phyloP scores from a whole-genome alignment of 768 basidiomycete species.

The Gloeopeniophorella convolvens region DNA sequence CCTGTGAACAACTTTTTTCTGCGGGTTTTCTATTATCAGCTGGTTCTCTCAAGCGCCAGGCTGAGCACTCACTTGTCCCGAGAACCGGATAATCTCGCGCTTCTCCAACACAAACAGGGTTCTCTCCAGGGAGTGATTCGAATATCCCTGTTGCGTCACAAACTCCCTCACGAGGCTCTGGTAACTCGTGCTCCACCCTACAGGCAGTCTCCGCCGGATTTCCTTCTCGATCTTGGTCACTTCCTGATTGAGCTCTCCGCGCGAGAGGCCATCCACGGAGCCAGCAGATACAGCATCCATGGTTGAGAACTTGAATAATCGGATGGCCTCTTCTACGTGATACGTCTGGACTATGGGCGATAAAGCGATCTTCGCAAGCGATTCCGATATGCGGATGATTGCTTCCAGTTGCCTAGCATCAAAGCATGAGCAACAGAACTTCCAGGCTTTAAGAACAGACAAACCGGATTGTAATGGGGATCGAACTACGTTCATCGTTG shows the following conservation, averaged over 20 bases:
- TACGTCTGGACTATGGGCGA: slow-evolving; percentile 80
- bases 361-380: slow-evolving; percentile 90
- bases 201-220: slow-evolving; percentile 71
- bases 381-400: slow-evolving; percentile 97
- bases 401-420: slow-evolving; percentile 84
- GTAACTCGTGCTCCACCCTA: slow-evolving; percentile 97
- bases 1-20: slow-evolving; percentile 24
- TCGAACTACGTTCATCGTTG: slow-evolving; percentile 95
- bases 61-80: slow-evolving; percentile 44
- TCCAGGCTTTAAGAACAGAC: slow-evolving; percentile 24
- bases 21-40: background rate
- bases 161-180: slow-evolving; percentile 91
- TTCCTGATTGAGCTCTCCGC: slow-evolving; percentile 90
- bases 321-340: slow-evolving; percentile 97
- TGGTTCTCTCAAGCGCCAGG: background rate
- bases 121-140: slow-evolving; percentile 84
- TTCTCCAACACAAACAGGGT: slow-evolving; percentile 92
- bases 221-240: slow-evolving; percentile 88
- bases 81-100: slow-evolving; percentile 89
- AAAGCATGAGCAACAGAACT: slow-evolving; percentile 1
- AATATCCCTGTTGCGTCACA: slow-evolving; percentile 86
- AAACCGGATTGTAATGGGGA: slow-evolving; percentile 95
- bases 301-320: slow-evolving; percentile 96
- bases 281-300: slow-evolving; percentile 99
- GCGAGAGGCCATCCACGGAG: slow-evolving; percentile 85